Conservation (phyloP, 352 stramenopile species). For the Phytophthora constricta region DNA sequence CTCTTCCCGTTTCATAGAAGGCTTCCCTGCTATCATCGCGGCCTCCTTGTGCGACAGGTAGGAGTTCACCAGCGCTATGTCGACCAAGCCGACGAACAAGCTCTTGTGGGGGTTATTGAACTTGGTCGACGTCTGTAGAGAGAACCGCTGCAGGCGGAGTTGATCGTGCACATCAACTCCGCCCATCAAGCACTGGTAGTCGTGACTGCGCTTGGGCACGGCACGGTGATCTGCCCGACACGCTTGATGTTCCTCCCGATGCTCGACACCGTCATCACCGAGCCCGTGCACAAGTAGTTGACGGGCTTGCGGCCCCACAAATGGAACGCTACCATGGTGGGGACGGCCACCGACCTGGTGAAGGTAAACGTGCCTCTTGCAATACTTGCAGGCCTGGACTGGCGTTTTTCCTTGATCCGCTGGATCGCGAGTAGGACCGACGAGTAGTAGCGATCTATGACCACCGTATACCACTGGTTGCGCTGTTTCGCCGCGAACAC, state of each 20-base stretch:
- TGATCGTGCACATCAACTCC: background rate
- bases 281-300: too few species aligned
- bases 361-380: too few species aligned
- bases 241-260: background rate
- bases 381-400: too few species aligned
- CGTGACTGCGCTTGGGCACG: background rate
- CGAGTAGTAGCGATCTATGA: slow-evolving; percentile 5
- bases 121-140: background rate
- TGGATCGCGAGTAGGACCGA: slow-evolving; percentile 6
- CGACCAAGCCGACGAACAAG: background rate
- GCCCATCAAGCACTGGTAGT: background rate
- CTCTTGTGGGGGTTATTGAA: background rate
- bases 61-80: background rate
- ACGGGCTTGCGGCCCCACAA: too few species aligned
- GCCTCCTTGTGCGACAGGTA: background rate
- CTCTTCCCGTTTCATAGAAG: background rate
- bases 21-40: slow-evolving; percentile 8
- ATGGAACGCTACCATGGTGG: too few species aligned
- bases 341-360: too few species aligned
- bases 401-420: too few species aligned
- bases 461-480: slow-evolving; percentile 1
- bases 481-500: background rate
- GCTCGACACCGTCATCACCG: background rate
- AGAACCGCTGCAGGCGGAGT: background rate
- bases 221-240: background rate